These are phyloP conservation scores for Sanguinoderma infundibulare DNA, from an alignment of 1,284 basidiomycete genomes.

Conservation along the genomic window DNA sequence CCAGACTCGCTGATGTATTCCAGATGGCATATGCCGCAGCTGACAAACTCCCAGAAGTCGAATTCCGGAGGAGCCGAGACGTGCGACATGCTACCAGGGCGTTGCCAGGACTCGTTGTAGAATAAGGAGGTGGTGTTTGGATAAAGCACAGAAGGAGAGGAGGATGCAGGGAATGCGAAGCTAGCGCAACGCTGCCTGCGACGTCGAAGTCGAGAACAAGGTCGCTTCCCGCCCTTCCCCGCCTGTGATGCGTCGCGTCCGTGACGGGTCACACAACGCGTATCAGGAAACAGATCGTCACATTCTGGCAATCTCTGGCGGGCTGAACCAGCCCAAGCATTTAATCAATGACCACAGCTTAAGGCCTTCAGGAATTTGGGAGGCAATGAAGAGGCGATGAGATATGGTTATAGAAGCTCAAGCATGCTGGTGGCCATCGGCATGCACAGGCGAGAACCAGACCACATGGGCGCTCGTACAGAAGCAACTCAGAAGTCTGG, in stretches of 20 bases:
- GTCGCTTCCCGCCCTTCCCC: too few species aligned
- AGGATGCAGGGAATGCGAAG: background rate
- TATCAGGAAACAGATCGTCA: background rate
- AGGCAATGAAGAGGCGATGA: background rate
- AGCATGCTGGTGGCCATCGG: background rate
- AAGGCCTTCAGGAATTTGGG: background rate
- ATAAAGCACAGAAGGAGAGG: background rate
- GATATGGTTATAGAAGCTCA: background rate
- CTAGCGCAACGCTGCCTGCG: too few species aligned
- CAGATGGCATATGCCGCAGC: slow-evolving; percentile 69
- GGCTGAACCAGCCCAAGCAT: too few species aligned
- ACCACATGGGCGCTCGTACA: background rate
- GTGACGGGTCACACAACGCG: slow-evolving; percentile 15
- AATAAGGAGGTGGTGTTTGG: background rate
- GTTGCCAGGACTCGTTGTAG: background rate
- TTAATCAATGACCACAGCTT: too few species aligned
- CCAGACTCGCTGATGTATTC: slow-evolving; percentile 55
- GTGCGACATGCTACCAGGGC: slow-evolving; percentile 18
- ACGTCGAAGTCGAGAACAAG: background rate
- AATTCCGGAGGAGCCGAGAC: slow-evolving; percentile 36
- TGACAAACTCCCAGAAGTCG: slow-evolving; percentile 81
- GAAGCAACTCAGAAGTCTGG: background rate
- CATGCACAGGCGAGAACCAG: background rate
- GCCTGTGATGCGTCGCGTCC: slow-evolving; percentile 10
- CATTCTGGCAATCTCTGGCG: too few species aligned